A percentile compares a stretch with the other conserved stretches of the same genome.
phyloP scores from a whole-genome alignment of 2,329 filamentous ascomycete genomes.

The Chalara sp. region DNA sequence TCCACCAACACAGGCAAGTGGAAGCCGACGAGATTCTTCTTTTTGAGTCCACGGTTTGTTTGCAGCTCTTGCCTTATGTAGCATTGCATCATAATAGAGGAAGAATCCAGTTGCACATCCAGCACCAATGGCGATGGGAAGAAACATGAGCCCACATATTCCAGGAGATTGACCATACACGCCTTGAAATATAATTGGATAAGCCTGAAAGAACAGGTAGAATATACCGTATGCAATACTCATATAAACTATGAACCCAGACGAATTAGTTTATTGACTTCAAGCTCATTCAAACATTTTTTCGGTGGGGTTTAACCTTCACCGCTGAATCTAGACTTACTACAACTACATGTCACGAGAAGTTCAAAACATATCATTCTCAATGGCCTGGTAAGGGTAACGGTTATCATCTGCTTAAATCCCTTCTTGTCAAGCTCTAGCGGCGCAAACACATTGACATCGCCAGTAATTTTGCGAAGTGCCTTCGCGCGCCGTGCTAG shows the following conservation, averaged over 20 bases:
- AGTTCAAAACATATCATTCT: constrained; percentile 55
- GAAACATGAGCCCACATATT: constrained; percentile 52
- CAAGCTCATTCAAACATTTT: too few species aligned
- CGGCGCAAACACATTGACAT: constrained; percentile 48
- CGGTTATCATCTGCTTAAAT: constrained; percentile 40
- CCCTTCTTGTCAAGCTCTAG: constrained; percentile 56
- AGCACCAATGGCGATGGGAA: constrained; percentile 44
- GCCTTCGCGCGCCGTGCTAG: constrained; percentile 51
- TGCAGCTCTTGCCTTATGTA: constrained; percentile 40
- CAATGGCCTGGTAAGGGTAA: constrained; percentile 53
- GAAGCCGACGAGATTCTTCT: constrained; percentile 44
- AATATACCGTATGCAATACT: constrained; percentile 56
- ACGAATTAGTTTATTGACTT: too few species aligned
- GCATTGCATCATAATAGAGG: constrained; percentile 43
- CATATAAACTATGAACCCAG: constrained; percentile 40
- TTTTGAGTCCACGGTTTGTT: constrained; percentile 41
- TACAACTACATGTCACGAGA: constrained; percentile 53
- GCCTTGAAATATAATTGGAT: constrained; percentile 54
- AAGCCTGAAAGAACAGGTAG: constrained; percentile 59
- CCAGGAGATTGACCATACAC: constrained; percentile 54
- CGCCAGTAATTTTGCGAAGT: constrained; percentile 51
- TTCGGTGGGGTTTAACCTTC: too few species aligned
- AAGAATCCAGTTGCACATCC: constrained; percentile 44
- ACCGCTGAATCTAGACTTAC: not conserved
- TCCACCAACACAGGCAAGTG: constrained; percentile 39